phyloP scores from a whole-genome alignment of 1,284 basidiomycete species.

The Omphalotus olearius region DNA sequence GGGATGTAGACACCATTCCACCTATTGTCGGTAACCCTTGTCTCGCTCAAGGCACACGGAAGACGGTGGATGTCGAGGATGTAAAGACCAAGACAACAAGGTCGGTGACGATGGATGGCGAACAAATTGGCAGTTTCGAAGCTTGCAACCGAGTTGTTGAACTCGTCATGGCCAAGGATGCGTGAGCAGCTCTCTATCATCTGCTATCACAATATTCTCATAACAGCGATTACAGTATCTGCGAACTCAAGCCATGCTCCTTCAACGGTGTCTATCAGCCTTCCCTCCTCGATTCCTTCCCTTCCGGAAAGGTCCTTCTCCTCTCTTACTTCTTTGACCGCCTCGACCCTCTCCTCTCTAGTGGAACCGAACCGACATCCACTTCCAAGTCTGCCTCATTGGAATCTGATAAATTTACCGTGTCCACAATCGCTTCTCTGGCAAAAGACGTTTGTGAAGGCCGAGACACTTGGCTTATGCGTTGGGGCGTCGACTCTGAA shows the following conservation, averaged over 20 bases:
- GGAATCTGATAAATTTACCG: conserved; percentile 41
- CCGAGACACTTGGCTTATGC: conserved; percentile 50
- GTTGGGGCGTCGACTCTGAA: conserved; percentile 46
- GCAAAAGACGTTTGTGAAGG: conserved; percentile 76
- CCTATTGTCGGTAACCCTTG: conserved; percentile 65
- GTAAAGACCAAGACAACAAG: conserved; percentile 40
- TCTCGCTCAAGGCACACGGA: conserved; percentile 63
- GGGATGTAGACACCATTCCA: neutral
- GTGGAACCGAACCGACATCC: conserved; percentile 5
- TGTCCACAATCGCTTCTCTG: conserved; percentile 61
- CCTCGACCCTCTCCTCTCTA: conserved; percentile 71
- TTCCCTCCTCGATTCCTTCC: conserved; percentile 87
- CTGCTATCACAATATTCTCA: conserved; percentile 10
- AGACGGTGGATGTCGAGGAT: conserved; percentile 68
- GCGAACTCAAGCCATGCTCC: conserved; percentile 88
- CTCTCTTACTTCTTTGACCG: conserved; percentile 99
- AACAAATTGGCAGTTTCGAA: conserved; percentile 77
- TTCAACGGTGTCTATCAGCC: conserved; percentile 99
- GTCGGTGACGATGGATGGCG: conserved; percentile 81
- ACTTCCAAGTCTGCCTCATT: conserved; percentile 8
- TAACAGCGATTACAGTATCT: conserved; percentile 50
- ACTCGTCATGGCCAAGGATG: conserved; percentile 94
- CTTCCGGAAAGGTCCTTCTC: conserved; percentile 73
- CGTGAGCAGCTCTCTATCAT: conserved; percentile 48
- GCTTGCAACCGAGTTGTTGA: conserved; percentile 85